Base-by-base conservation (phyloP, 139 green algal genomes). In the Tetraselmis striata region DNA sequence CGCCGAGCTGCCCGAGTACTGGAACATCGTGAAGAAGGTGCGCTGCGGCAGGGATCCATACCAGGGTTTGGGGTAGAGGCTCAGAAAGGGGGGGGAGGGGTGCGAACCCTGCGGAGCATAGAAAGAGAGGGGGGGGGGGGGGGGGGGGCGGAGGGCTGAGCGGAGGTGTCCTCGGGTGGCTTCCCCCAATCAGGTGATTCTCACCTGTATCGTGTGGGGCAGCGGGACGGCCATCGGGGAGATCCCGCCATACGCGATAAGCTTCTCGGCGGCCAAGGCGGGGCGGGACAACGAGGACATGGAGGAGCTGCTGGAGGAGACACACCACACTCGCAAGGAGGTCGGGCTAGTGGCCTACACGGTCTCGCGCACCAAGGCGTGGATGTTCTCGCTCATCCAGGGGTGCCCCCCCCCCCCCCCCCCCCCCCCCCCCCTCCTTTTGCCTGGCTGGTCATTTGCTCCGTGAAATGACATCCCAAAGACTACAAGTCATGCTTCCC, bases 201-300 rank as follows among this genome's bases (percentile, higher is more conserved):
- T 88, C 26, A 87, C 92, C 1, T 83, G 84, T 0, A 88, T 98
- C 59, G 84, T 98, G 31, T 98, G 95, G 95, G 95, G 95, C 22
- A 84, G 83, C 2, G 95, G 95, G n/a, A 98, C 95, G 0, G 95
- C 95, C 0, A 84, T 98, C 1, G 95, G 95, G 0, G 95, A 98
- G 87, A 89, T 98, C 1, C 95, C 95, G 5, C 95, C 95, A 1
- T 98, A 98, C 85, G 90, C 92, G 30, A 84, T 98, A 32, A 91
- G 80, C 32, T 98, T 95, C 83, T 87, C 93, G 26, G 93, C 94
- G n/a, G 88, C 92, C 1, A 89, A 86, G 79, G 91, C 93, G 2
- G 94, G 93, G 0, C 83, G 87, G 59, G 87, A 86, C 32, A 88
- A 87, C 32, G 77, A 85, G 23, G 91, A 95, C 76, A 82, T 94